phyloP scores from a whole-genome alignment of 208 protist genomes.

The Leishmania guyanensis region DNA sequence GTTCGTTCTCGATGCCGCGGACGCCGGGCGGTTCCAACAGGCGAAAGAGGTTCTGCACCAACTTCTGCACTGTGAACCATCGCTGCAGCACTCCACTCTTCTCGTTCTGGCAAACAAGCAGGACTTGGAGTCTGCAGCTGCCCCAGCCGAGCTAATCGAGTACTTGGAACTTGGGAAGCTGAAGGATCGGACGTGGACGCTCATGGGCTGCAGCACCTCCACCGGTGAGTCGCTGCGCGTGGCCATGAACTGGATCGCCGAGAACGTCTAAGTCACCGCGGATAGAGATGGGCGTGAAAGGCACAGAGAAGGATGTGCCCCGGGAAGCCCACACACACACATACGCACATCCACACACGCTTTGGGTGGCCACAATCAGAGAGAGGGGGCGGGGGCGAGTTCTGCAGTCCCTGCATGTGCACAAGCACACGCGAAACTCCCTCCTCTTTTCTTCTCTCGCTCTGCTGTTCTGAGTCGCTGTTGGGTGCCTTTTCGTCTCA shows the following conservation, averaged over 20 bases:
- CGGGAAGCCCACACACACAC: background rate
- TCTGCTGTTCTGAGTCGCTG: background rate
- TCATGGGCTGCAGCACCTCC: constrained; percentile 94
- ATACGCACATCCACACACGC: background rate
- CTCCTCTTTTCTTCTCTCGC: background rate
- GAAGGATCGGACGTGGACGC: constrained; percentile 91
- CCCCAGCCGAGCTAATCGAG: constrained; percentile 83
- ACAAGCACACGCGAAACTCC: background rate
- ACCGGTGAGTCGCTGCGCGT: constrained; percentile 91
- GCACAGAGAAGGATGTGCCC: background rate
- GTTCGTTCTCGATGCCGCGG: constrained; percentile 94
- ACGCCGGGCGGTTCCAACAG: constrained; percentile 67
- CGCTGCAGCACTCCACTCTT: constrained; percentile 84
- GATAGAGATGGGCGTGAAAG: background rate
- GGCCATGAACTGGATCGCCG: constrained; percentile 93
- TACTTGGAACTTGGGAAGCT: constrained; percentile 88
- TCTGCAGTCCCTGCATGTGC: background rate
- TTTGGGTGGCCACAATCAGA: background rate
- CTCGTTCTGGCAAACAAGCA: constrained; percentile 97
- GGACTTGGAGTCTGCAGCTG: constrained; percentile 88
- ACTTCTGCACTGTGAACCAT: constrained; percentile 83
- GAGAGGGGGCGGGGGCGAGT: background rate
- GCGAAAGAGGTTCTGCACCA: constrained; percentile 85
- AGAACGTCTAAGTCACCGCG: constrained; percentile 44
- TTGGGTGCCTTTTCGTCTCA: background rate